Conservation (phyloP, 1,139 yeast genomes). For the Pichia sp. region DNA sequence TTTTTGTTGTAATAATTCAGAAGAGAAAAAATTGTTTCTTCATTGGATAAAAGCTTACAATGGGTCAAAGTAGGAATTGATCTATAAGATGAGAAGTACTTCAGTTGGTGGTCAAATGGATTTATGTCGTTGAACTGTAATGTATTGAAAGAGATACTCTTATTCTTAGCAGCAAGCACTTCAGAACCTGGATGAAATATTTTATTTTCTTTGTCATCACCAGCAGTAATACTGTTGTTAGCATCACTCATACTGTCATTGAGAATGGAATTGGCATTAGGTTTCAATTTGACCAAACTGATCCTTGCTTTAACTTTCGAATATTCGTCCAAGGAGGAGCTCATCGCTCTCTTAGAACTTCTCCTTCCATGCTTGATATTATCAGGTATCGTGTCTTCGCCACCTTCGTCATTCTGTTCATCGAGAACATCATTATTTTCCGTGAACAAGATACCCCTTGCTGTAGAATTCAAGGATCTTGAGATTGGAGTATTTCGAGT, state of each 20-base stretch:
- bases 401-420: constrained; percentile 2
- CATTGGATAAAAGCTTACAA: constrained; percentile 24
- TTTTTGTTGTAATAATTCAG: constrained; percentile 46
- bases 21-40: constrained; percentile 33
- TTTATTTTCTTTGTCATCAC: not conserved
- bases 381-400: not conserved
- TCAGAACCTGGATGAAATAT: not conserved
- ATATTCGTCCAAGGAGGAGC: constrained; percentile 28
- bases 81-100: constrained; percentile 20
- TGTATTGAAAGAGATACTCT: not conserved
- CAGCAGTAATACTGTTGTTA: not conserved
- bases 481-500: not conserved
- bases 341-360: constrained; percentile 29
- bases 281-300: constrained; percentile 10
- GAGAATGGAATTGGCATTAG: not conserved
- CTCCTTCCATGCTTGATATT: constrained; percentile 9
- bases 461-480: not conserved
- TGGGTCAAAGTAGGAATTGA: constrained; percentile 12
- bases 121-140: constrained; percentile 1
- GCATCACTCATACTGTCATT: not conserved
- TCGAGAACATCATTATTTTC: constrained; percentile 2
- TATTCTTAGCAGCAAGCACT: not conserved
- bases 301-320: constrained; percentile 26
- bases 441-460: not conserved
- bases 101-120: constrained; percentile 9